Evolutionary conservation across 176 grass and related monocot species (phyloP), one percentile per base, ranked within the genome.

Genomic region (Oryza glaberrima): DNA sequence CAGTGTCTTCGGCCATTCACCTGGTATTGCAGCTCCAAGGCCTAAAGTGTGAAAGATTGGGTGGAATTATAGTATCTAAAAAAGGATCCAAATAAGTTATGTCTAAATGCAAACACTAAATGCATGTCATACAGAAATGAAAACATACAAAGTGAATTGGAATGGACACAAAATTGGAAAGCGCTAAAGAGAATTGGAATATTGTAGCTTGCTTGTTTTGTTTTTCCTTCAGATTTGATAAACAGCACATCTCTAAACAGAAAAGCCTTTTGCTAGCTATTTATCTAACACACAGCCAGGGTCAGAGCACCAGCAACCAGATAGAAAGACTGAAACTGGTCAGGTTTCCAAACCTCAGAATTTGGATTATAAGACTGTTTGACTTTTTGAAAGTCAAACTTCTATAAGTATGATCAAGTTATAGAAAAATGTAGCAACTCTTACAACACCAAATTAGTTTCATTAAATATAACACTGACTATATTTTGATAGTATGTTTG

Each of bases 11-110:
- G 82, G 7, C 92, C 92, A 80, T 91, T 88, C 80, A 90, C 86
- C 70, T 88, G 86, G 72, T 90, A 90, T 30, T 88, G 85, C 54
- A 83, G 79, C 74, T 94, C 88, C 79, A 94, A 82, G 66, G 88
- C 92, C 92, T 91, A 77, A 61, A 69, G 28, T 35, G 19, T 19
- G 48, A 65, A 67, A 54, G 16, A 52, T 14, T 28, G 12, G 41
- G 51, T 16, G 38, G 41, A 38, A 88, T 72, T 75, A 77, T 78
- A 56, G 51, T 40, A 45, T 28, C 69, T 83, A 26, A 40, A 26
- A 85, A 54, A 65, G 70, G 15, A 60, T 38, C 32, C 43, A 65
- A 87, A 13, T 23, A 4, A 61, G 3, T 23, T 25, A n/a, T 34
- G 23, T 77, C 9, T 22, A 58, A 58, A 76, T 44, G 43, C 41